Percentiles rank a stretch among this genome's conserved stretches.
Evolutionary conservation across 2,329 filamentous ascomycete genomes (phyloP).

Genomic region (Westerdykella ornata): DNA sequence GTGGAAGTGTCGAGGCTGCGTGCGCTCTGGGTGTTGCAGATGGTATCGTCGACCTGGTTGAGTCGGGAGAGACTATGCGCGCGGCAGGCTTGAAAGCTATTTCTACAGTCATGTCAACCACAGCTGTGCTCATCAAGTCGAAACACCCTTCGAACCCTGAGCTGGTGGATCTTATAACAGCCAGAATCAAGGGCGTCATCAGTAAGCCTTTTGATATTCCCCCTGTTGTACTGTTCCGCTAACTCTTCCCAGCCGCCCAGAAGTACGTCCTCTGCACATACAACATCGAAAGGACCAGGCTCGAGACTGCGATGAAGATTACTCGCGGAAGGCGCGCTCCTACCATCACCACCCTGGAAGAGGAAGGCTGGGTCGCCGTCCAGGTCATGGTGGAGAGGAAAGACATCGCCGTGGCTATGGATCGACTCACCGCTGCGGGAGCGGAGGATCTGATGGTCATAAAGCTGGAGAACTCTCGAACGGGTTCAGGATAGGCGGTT

Average conservation of each 20-base stretch:
- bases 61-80: constrained; percentile 97
- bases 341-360: constrained; percentile 82
- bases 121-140: constrained; percentile 87
- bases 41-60: constrained; percentile 94
- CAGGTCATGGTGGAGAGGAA: constrained; percentile 89
- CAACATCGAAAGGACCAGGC: constrained; percentile 69
- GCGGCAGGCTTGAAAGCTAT: constrained; percentile 91
- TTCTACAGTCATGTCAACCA: constrained; percentile 83
- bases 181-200: constrained; percentile 87
- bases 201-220: constrained; percentile 43
- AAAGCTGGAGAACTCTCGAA: constrained; percentile 70
- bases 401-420: constrained; percentile 78
- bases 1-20: constrained; percentile 93
- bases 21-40: constrained; percentile 94
- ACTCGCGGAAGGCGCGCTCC: constrained; percentile 92
- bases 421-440: constrained; percentile 67
- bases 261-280: constrained; percentile 93
- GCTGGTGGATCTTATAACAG: constrained; percentile 76
- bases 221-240: constrained; percentile 2
- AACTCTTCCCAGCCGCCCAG: constrained; percentile 59
- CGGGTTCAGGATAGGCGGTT: constrained; percentile 8
- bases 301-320: constrained; percentile 63
- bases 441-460: constrained; percentile 81
- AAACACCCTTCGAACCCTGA: constrained; percentile 71
- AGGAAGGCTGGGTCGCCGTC: constrained; percentile 89